Conservation (phyloP, 495 filamentous ascomycete species). For the Podospora australis region DNA sequence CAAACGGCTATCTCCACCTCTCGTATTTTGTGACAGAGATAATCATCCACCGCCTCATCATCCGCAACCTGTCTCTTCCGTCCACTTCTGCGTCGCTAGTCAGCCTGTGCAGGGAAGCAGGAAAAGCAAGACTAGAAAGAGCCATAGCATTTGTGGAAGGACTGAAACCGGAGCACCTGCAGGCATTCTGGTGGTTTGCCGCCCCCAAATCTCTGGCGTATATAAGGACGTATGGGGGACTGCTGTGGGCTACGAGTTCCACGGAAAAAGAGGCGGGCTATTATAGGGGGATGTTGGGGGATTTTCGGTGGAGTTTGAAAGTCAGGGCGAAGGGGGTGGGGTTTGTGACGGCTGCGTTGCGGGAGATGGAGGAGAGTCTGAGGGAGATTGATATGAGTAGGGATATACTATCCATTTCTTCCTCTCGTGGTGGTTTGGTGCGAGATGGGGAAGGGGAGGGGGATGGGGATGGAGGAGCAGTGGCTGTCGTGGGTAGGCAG, state of each 20-base stretch:
- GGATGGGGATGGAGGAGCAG: no score
- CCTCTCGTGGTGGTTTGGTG: no score
- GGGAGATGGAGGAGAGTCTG: conserved; percentile 26
- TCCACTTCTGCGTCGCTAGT: no score
- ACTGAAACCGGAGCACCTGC: conserved; percentile 52
- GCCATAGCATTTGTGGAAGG: conserved; percentile 53
- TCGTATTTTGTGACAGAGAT: conserved; percentile 63
- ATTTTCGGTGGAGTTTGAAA: conserved; percentile 69
- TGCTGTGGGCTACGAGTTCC: conserved; percentile 62
- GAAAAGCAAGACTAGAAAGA: conserved; percentile 50
- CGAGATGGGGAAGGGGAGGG: no score
- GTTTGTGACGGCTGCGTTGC: conserved; percentile 19
- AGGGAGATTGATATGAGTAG: conserved; percentile 22
- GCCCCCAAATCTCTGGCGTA: conserved; percentile 56
- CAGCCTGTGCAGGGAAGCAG: conserved; percentile 71
- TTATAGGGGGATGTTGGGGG: conserved; percentile 60
- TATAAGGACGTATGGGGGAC: conserved; percentile 53
- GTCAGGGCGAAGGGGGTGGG: conserved; percentile 23
- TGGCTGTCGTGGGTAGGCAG: no score
- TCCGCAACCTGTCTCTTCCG: conserved; percentile 47
- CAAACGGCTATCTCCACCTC: conserved; percentile 56
- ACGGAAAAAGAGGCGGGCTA: conserved; percentile 72
- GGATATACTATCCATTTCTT: no score
- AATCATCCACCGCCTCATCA: conserved; percentile 57
- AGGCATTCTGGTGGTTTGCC: conserved; percentile 59